Percentiles rank a stretch among this genome's conserved stretches.
Evolutionary conservation across 2,329 filamentous ascomycete genomes (phyloP).

Genomic region (Exophiala xenobiotica): DNA sequence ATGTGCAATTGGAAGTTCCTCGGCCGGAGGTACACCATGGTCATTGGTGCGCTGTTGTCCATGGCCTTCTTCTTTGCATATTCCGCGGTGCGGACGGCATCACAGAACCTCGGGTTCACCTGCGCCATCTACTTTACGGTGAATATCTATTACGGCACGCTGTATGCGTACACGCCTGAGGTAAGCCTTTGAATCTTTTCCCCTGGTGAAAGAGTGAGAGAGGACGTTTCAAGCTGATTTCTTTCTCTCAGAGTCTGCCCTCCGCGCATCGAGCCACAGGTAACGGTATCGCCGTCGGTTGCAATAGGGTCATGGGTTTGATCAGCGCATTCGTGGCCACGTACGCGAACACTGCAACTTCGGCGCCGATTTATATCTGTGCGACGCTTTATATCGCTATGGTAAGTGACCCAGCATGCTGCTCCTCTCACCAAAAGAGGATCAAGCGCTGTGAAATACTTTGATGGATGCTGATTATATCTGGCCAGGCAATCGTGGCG

Average conservation of each 20-base stretch:
- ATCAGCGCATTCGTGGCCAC: constrained; percentile 58
- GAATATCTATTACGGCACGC: constrained; percentile 66
- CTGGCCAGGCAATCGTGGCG: constrained; percentile 22
- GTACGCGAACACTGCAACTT: constrained; percentile 32
- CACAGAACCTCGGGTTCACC: constrained; percentile 66
- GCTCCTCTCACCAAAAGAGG: no score
- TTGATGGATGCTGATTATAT: constrained; percentile 2
- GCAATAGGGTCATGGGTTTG: constrained; percentile 73
- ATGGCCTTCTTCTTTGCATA: constrained; percentile 73
- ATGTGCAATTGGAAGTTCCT: constrained; percentile 68
- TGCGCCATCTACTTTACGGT: constrained; percentile 70
- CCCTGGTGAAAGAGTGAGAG: no score
- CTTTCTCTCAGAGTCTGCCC: constrained; percentile 35
- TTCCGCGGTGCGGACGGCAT: constrained; percentile 62
- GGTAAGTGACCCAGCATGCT: constrained; percentile 27
- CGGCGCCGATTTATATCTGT: constrained; percentile 41
- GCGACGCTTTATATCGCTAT: constrained; percentile 39
- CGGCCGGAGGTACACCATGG: constrained; percentile 71
- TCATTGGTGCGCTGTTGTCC: constrained; percentile 60
- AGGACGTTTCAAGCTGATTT: neutral
- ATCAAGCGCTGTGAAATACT: no score
- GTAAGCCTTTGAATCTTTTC: constrained; percentile 52
- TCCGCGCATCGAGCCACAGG: constrained; percentile 71
- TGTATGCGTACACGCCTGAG: constrained; percentile 76
- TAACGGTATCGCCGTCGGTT: constrained; percentile 69